These are phyloP conservation scores for Saxophila tyrrhenica DNA, from an alignment of 495 filamentous ascomycete genomes.

Conservation along the genomic window DNA sequence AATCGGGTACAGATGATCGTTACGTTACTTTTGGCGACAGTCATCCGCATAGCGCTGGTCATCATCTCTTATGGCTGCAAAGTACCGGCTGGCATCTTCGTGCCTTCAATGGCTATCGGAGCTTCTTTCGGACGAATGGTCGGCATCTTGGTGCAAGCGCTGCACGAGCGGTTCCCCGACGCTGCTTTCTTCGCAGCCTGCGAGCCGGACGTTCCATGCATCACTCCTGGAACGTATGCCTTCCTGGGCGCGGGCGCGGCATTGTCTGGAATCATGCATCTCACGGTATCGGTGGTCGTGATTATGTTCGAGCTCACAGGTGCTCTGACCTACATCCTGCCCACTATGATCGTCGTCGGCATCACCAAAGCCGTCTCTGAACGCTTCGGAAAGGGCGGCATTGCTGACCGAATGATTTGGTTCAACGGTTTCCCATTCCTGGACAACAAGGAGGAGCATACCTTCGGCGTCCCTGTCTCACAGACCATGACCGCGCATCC, in stretches of 20 bases:
- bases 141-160: conserved; percentile 84
- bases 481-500: conserved; percentile 81
- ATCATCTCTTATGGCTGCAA: conserved; percentile 98
- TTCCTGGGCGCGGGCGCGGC: conserved; percentile 91
- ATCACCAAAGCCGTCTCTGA: conserved; percentile 92
- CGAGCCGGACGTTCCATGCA: conserved; percentile 85
- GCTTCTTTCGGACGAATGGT: conserved; percentile 87
- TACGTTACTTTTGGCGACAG: conserved; percentile 68
- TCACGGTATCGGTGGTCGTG: conserved; percentile 90
- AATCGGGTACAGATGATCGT: conserved; percentile 71
- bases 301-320: conserved; percentile 98
- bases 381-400: conserved; percentile 86
- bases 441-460: conserved; percentile 96
- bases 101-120: conserved; percentile 95
- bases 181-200: conserved; percentile 80
- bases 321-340: conserved; percentile 87
- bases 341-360: conserved; percentile 97
- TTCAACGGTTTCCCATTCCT: conserved; percentile 97
- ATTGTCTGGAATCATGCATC: conserved; percentile 95
- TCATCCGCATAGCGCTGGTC: conserved; percentile 71
- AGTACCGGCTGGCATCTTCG: conserved; percentile 93
- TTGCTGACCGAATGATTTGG: conserved; percentile 98
- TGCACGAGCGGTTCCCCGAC: conserved; percentile 71
- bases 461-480: conserved; percentile 90
- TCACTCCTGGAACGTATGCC: conserved; percentile 92